Evolutionary conservation across 805 yeast species (phyloP).

Genomic region (Blastobotrys americana): DNA sequence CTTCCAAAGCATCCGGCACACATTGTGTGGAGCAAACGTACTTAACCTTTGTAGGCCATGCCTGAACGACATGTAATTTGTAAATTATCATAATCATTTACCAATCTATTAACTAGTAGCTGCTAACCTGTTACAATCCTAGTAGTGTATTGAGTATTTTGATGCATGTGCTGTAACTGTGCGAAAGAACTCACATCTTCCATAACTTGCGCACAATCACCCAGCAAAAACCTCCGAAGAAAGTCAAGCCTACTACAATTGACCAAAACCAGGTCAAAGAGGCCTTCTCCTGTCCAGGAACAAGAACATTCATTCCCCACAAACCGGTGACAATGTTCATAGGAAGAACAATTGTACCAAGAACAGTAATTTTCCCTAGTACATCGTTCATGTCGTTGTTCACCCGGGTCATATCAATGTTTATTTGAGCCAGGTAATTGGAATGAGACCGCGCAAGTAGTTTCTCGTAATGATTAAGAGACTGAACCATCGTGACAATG

Average conservation of each 20-base stretch:
- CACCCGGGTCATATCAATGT: constrained; percentile 95
- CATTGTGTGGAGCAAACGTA: constrained; percentile 24
- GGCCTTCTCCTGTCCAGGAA: constrained; percentile 80
- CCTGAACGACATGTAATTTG: too few species aligned
- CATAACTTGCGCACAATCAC: constrained; percentile 17
- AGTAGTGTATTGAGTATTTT: too few species aligned
- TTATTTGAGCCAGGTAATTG: constrained; percentile 91
- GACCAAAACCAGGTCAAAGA: constrained; percentile 59
- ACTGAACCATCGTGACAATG: constrained; percentile 93
- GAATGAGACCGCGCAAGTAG: constrained; percentile 91
- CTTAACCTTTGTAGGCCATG: too few species aligned
- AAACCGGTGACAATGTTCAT: constrained; percentile 92
- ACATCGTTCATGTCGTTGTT: constrained; percentile 97
- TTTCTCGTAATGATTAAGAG: constrained; percentile 90
- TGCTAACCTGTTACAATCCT: too few species aligned
- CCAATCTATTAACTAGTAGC: too few species aligned
- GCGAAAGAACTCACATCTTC: constrained; percentile 2
- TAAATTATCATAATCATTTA: too few species aligned
- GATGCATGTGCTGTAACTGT: not conserved
- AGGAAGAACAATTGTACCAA: constrained; percentile 93
- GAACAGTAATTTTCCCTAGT: constrained; percentile 81
- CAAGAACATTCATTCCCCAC: constrained; percentile 98
- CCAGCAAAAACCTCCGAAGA: constrained; percentile 26
- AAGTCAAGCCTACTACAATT: constrained; percentile 24
- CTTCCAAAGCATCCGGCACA: constrained; percentile 65